Conservation (phyloP, 108 stramenopile genomes). For the Skeletonema menzelii region DNA sequence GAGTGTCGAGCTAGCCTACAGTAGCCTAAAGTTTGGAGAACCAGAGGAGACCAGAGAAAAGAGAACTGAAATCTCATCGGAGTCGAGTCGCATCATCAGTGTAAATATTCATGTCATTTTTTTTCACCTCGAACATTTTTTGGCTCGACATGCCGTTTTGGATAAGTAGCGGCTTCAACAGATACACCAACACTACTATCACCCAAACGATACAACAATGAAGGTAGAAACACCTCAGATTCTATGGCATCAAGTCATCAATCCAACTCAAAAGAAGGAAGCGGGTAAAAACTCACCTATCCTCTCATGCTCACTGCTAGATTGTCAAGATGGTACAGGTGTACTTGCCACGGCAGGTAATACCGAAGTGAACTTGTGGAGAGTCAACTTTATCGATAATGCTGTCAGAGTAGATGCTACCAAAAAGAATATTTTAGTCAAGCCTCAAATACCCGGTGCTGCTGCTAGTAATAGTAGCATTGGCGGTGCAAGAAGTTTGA, state of each 20-base stretch:
- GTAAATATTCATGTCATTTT: too few relatives aligned
- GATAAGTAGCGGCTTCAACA: not conserved
- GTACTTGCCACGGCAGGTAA: conserved; percentile 93
- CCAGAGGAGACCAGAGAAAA: too few relatives aligned
- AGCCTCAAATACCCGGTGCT: conserved; percentile 4
- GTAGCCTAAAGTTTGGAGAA: too few relatives aligned
- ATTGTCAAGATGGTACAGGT: conserved; percentile 21
- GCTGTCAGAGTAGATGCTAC: conserved; percentile 2
- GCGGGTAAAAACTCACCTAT: conserved; percentile 86
- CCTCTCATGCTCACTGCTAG: conserved; percentile 57
- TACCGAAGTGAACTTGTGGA: conserved; percentile 85
- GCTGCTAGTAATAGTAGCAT: not conserved
- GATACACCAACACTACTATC: not conserved
- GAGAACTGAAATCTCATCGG: too few relatives aligned
- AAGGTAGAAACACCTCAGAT: conserved; percentile 97
- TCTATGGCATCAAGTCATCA: conserved; percentile 72
- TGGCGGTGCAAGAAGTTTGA: not conserved
- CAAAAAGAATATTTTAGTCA: not conserved
- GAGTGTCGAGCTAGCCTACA: too few relatives aligned
- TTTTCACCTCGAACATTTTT: not conserved
- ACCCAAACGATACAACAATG: conserved; percentile 46
- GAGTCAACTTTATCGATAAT: conserved; percentile 18
- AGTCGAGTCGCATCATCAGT: too few relatives aligned
- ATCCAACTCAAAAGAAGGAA: conserved; percentile 69
- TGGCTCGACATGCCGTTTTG: not conserved